These are phyloP conservation scores for Solanum piurae DNA, from an alignment of 257 asterid species.

Conservation along the genomic window DNA sequence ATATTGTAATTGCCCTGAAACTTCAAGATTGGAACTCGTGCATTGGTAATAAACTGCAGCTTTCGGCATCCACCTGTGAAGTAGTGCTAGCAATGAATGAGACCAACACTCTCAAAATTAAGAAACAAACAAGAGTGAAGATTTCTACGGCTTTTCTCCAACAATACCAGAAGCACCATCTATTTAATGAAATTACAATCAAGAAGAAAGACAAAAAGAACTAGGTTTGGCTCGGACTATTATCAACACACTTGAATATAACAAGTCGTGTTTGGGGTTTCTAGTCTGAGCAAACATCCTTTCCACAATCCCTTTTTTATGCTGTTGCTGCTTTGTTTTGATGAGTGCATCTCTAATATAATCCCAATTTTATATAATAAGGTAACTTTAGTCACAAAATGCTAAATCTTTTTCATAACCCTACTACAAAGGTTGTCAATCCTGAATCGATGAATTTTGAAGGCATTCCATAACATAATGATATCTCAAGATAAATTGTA, in stretches of 20 bases:
- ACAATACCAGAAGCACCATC: neutral
- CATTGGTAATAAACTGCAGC: slow-evolving; percentile 49
- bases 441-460: neutral
- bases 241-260: neutral
- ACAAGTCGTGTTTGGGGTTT: neutral
- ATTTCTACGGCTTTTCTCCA: neutral
- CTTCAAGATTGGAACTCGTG: slow-evolving; percentile 87
- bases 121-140: neutral
- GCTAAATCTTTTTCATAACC: neutral
- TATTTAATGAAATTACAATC: neutral
- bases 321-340: neutral
- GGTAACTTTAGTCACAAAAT: neutral
- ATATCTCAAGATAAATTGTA: neutral
- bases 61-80: slow-evolving; percentile 53
- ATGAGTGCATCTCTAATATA: neutral
- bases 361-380: neutral
- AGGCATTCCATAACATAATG: neutral
- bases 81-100: neutral
- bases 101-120: slow-evolving; percentile 11
- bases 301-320: neutral
- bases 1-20: slow-evolving; percentile 42
- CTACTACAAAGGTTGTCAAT: neutral
- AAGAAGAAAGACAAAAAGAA: neutral
- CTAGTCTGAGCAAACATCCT: neutral
- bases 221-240: neutral